A percentile compares a stretch with the other conserved stretches of the same genome.
Conservation (phyloP, 1,284 basidiomycete species). For the Paramarasmius palmivorus region DNA sequence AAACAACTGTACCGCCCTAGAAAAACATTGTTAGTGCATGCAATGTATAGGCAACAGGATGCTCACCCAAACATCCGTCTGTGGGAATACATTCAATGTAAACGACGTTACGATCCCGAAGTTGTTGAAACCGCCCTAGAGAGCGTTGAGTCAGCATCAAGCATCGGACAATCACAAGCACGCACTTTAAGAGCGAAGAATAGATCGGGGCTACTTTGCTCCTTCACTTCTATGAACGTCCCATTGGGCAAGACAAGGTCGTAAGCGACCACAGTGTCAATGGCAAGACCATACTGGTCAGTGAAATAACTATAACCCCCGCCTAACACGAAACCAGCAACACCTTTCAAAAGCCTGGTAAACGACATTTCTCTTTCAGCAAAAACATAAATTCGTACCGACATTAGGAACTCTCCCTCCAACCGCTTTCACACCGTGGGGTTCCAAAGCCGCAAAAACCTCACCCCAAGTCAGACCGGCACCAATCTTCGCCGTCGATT, state of each 20-base stretch:
- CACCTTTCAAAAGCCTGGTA: slow-evolving; percentile 27
- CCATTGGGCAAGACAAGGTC: slow-evolving; percentile 39
- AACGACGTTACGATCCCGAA: slow-evolving; percentile 12
- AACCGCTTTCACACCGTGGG: slow-evolving; percentile 33
- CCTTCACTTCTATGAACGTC: slow-evolving; percentile 26
- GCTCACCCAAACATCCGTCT: slow-evolving; percentile 8
- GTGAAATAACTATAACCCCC: slow-evolving; percentile 38
- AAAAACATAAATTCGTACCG: slow-evolving; percentile 32
- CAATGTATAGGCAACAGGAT: background rate
- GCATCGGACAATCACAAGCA: slow-evolving; percentile 8
- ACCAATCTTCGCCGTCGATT: slow-evolving; percentile 31
- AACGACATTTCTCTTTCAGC: too few relatives aligned
- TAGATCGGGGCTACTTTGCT: slow-evolving; percentile 27
- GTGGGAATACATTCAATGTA: slow-evolving; percentile 7
- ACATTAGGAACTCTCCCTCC: slow-evolving; percentile 37
- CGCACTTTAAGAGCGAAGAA: slow-evolving; percentile 31
- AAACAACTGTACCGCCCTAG: background rate
- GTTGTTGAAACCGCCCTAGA: slow-evolving; percentile 6
- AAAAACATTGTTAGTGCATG: too few relatives aligned
- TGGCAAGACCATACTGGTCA: slow-evolving; percentile 34
- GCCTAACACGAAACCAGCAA: slow-evolving; percentile 25
- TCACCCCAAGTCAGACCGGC: slow-evolving; percentile 41
- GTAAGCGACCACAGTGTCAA: slow-evolving; percentile 33
- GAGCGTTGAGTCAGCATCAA: too few relatives aligned
- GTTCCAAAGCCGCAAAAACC: slow-evolving; percentile 35